Evolutionary conservation across 441 rosid genomes (phyloP).

Genomic region (Cnidoscolus chayamansa): DNA sequence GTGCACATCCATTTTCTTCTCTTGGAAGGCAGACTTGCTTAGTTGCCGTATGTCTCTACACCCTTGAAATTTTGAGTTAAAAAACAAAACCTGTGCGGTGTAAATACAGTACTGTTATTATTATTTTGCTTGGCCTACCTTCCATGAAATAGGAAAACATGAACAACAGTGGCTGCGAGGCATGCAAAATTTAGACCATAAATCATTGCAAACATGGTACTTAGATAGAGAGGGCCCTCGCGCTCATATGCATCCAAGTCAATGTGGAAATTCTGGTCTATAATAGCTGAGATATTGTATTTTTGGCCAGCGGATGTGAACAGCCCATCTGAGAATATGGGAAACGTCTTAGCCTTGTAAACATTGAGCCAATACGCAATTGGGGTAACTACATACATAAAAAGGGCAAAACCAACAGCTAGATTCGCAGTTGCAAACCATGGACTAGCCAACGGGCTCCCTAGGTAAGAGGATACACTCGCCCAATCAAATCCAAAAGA

Average conservation of each 20-base stretch:
- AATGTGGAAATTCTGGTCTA: conserved; percentile 68
- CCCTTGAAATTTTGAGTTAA: not conserved
- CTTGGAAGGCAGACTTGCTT: conserved; percentile 61
- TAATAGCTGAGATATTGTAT: conserved; percentile 69
- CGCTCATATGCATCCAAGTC: conserved; percentile 62
- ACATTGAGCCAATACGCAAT: conserved; percentile 63
- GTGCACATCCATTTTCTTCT: conserved; percentile 63
- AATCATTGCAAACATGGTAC: conserved; percentile 71
- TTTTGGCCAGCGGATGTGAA: conserved; percentile 66
- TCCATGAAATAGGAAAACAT: conserved; percentile 80
- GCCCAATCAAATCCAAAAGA: conserved; percentile 85
- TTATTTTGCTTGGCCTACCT: conserved; percentile 35
- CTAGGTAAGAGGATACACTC: conserved; percentile 77
- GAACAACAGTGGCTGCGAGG: conserved; percentile 71
- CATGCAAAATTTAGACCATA: conserved; percentile 87
- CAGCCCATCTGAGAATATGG: conserved; percentile 69
- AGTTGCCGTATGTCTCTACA: conserved; percentile 78
- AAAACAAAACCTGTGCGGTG: not conserved
- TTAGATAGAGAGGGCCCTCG: conserved; percentile 76
- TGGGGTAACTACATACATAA: conserved; percentile 73
- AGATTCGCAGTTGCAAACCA: conserved; percentile 95
- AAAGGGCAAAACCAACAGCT: conserved; percentile 58
- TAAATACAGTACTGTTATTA: not conserved
- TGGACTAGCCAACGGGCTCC: conserved; percentile 96
- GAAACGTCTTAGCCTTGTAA: conserved; percentile 74